phyloP scores from a whole-genome alignment of 805 yeast genomes.

The Candida coquimbonensis region DNA sequence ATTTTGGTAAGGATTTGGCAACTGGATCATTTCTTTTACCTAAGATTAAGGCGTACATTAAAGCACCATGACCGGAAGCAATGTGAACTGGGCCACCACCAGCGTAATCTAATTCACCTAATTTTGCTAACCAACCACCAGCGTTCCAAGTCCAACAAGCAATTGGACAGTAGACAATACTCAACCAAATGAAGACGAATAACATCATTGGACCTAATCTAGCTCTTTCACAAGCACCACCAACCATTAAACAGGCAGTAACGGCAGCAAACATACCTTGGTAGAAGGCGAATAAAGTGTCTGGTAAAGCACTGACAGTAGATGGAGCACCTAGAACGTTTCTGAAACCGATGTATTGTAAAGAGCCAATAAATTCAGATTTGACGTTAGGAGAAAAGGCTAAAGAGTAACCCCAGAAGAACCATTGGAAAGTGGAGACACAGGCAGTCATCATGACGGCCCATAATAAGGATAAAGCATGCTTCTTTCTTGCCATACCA shows the following conservation, averaged over 20 bases:
- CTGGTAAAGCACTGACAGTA: slow-evolving; percentile 64
- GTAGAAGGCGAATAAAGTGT: slow-evolving; percentile 79
- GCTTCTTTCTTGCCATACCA: slow-evolving; percentile 90
- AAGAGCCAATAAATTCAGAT: slow-evolving; percentile 68
- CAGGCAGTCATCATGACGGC: slow-evolving; percentile 72
- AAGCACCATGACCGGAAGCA: slow-evolving; percentile 87
- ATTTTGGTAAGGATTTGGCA: slow-evolving; percentile 66
- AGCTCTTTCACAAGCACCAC: slow-evolving; percentile 98
- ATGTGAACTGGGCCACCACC: slow-evolving; percentile 99
- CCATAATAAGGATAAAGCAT: slow-evolving; percentile 91
- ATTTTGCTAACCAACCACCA: slow-evolving; percentile 70
- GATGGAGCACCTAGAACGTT: slow-evolving; percentile 77
- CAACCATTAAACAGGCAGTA: slow-evolving; percentile 89
- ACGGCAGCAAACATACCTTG: slow-evolving; percentile 96
- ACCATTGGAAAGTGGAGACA: slow-evolving; percentile 88
- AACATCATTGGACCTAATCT: slow-evolving; percentile 94
- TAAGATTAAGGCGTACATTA: slow-evolving; percentile 83
- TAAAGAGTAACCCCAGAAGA: slow-evolving; percentile 94
- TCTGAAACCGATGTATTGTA: slow-evolving; percentile 73
- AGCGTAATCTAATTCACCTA: slow-evolving; percentile 91
- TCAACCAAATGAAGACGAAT: slow-evolving; percentile 87
- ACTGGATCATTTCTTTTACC: slow-evolving; percentile 85
- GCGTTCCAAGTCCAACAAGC: slow-evolving; percentile 99
- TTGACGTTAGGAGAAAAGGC: slow-evolving; percentile 64
- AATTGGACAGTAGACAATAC: slow-evolving; percentile 90